Evolutionary conservation across 129 eudicot genomes (phyloP).

Genomic region (Ambrosia trifida): DNA sequence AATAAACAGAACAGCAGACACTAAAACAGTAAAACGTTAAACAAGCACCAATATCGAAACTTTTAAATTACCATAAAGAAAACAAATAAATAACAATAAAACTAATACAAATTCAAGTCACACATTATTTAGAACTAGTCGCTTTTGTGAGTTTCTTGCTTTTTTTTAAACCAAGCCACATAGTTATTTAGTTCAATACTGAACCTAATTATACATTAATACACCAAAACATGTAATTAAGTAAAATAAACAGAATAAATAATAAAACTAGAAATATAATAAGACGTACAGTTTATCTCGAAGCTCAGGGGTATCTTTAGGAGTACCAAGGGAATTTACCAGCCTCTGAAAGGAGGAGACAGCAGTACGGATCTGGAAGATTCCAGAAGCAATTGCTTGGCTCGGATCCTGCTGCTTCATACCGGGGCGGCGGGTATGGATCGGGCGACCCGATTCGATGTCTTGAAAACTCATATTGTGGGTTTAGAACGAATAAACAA

Average conservation of each 20-base stretch:
- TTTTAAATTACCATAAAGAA: too few species aligned
- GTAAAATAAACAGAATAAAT: neutral
- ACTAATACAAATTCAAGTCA: too few species aligned
- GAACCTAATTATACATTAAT: neutral
- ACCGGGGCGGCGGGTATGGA: slow-evolving; percentile 40
- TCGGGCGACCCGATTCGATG: slow-evolving; percentile 72
- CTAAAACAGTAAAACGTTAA: too few species aligned
- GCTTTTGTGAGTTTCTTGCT: too few species aligned
- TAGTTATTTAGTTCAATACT: neutral
- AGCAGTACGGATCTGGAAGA: slow-evolving; percentile 85
- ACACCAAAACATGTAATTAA: neutral
- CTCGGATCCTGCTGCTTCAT: slow-evolving; percentile 69
- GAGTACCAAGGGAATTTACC: slow-evolving; percentile 81
- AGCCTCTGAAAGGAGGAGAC: slow-evolving; percentile 83
- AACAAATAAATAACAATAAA: too few species aligned
- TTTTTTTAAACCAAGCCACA: neutral
- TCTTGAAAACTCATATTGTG: slow-evolving; percentile 73
- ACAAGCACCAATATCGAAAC: too few species aligned
- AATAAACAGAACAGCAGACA: too few species aligned
- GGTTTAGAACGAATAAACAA: neutral
- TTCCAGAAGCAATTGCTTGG: slow-evolving; percentile 88
- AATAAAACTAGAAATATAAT: neutral
- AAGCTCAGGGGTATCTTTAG: slow-evolving; percentile 89
- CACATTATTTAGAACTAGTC: too few species aligned
- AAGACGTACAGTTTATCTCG: slow-evolving; percentile 72